These are phyloP conservation scores for Cryptosporidium muris DNA, from an alignment of 169 alveolate species.

Conservation along the genomic window DNA sequence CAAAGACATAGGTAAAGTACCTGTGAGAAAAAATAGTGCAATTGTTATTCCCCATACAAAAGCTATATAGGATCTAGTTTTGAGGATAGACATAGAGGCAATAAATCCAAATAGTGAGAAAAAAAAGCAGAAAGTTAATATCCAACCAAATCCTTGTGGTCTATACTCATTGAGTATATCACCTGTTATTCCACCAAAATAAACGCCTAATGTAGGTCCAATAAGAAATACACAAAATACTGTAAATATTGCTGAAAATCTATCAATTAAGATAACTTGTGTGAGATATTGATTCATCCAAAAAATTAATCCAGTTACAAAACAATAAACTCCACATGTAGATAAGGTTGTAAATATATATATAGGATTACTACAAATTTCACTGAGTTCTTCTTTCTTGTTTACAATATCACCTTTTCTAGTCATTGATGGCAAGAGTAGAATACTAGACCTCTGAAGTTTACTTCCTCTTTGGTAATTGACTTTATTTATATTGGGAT, in stretches of 20 bases:
- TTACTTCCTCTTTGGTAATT: background rate
- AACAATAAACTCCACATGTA: slow-evolving; percentile 60
- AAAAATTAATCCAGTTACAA: slow-evolving; percentile 37
- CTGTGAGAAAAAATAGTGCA: slow-evolving; percentile 34
- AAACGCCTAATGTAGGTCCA: slow-evolving; percentile 68
- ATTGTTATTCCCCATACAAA: slow-evolving; percentile 51
- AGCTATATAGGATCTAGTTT: slow-evolving; percentile 13
- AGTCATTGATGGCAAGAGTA: slow-evolving; percentile 23
- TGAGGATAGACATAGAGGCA: slow-evolving; percentile 8
- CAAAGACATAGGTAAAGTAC: slow-evolving; percentile 64
- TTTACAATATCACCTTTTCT: background rate
- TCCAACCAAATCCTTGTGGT: slow-evolving; percentile 57
- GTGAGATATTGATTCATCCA: slow-evolving; percentile 63
- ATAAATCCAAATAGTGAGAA: slow-evolving; percentile 43
- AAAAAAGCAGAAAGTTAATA: slow-evolving; percentile 21
- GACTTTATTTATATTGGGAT: background rate
- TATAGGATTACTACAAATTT: slow-evolving; percentile 42
- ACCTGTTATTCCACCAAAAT: slow-evolving; percentile 54
- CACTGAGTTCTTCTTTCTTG: slow-evolving; percentile 26
- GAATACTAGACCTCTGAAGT: slow-evolving; percentile 45
- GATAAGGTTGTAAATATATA: slow-evolving; percentile 46
- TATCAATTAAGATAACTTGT: slow-evolving; percentile 29
- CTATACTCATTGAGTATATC: slow-evolving; percentile 28
- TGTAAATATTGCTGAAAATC: slow-evolving; percentile 43
- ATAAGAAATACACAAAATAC: slow-evolving; percentile 51